Base-by-base conservation (phyloP, 2,329 filamentous ascomycete species). In the Ophiostoma pallidulum region DNA sequence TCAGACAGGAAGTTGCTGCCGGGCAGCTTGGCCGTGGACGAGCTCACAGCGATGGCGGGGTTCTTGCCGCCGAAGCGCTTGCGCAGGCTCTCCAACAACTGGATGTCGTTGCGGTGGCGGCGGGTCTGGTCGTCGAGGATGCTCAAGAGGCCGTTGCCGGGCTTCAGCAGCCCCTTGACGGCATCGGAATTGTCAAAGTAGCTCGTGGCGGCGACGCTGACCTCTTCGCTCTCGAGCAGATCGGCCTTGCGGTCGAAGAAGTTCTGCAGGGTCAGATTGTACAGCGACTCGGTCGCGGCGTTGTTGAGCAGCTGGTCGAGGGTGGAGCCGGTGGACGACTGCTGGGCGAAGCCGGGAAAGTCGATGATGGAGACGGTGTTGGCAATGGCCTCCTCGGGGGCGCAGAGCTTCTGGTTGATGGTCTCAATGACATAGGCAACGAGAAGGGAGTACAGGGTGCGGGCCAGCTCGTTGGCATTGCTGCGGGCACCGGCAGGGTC, bases 181-280 rank as follows among this genome's bases (percentile, higher is more conserved):
- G 91, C 89, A 63, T 97, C 92, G 0, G 86, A 89, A 64, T 97
- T 98, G 66, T 98, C 92, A 58, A 96, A 98, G 65, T 97, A 98
- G 68, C 88, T 95, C 0, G 91, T 96, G 1, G 90, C 83, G 2
- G 90, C 78, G 3, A 98, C 87, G 28, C 75, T 80, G 31, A 98
- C 87, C 62, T 98, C 92, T 63, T 98, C 92, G 2, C 84, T 89
- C 61, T 98, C 92, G 19, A 98, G 74, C 67, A 94, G 79, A 53
- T 97, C 91, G 0, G 90, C 89, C 64, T 92, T 94, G 56, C 84
- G 82, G 60, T 96, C 90, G 63, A 97, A 98, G 68, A 98, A 97
- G 64, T 86, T 94, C 61, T 95, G 90, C 20, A 97, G 73, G 29
- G 89, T 90, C 58, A 95, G 82, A 62, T 96, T 92, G 70, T 96